These are phyloP conservation scores for Citrus sinensis DNA, from an alignment of 345 rosid species.

Conservation along the genomic window DVS_A1.0 CM039169.1:27632001-27632500, in stretches of 20 bases:
- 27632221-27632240: not conserved
- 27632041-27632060: too few relatives aligned
- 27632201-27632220: not conserved
- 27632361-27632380: not conserved
- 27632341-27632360: slow-evolving; percentile 21
- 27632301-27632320: not conserved
- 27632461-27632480: slow-evolving; percentile 28
- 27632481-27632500: slow-evolving; percentile 37
- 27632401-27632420: slow-evolving; percentile 12
- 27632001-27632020: too few relatives aligned
- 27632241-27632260: not conserved
- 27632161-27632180: too few relatives aligned
- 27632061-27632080: not conserved
- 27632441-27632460: slow-evolving; percentile 31
- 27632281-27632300: not conserved
- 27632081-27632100: too few relatives aligned
- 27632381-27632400: not conserved
- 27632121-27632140: too few relatives aligned
- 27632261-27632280: not conserved
- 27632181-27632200: too few relatives aligned
- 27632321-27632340: slow-evolving; percentile 14
- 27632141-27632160: too few relatives aligned
- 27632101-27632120: too few relatives aligned
- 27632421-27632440: not conserved
- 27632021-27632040: too few relatives aligned